phyloP scores from a whole-genome alignment of 1,139 yeast species.

The Blastobotrys malaysiensis region DNA sequence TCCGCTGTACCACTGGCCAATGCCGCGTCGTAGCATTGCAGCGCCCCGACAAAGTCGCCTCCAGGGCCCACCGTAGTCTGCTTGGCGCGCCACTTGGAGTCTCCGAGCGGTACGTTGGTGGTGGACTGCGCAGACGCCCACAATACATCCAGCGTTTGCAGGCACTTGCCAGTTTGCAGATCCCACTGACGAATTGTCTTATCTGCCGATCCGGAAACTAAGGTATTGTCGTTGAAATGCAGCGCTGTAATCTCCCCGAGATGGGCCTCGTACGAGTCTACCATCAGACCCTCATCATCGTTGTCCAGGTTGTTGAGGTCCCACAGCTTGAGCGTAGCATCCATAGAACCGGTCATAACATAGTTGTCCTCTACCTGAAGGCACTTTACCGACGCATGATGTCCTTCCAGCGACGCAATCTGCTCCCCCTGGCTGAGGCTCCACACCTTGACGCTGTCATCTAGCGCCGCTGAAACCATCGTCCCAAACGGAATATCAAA shows the following conservation, averaged over 20 bases:
- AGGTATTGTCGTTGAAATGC: conserved; percentile 44
- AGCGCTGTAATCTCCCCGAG: conserved; percentile 59
- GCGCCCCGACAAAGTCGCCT: conserved; percentile 46
- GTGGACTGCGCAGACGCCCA: conserved; percentile 44
- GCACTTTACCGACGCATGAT: conserved; percentile 49
- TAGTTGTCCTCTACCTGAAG: conserved; percentile 50
- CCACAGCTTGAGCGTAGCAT: conserved; percentile 60
- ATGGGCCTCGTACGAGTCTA: conserved; percentile 55
- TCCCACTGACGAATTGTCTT: conserved; percentile 60
- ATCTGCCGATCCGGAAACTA: conserved; percentile 56
- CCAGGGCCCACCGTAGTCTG: conserved; percentile 12
- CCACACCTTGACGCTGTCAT: conserved; percentile 82
- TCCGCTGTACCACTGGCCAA: conserved; percentile 73
- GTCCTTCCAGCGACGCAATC: conserved; percentile 30
- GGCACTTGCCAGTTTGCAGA: conserved; percentile 48
- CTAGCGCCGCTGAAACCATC: conserved; percentile 71
- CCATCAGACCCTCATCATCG: conserved; percentile 29
- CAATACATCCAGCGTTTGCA: conserved; percentile 56
- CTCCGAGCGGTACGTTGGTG: conserved; percentile 9
- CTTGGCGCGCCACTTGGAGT: conserved; percentile 21
- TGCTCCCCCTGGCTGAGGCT: conserved; percentile 52
- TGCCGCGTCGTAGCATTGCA: conserved; percentile 66
- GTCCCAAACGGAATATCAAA: conserved; percentile 69
- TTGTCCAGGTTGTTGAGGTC: conserved; percentile 35
- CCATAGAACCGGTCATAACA: conserved; percentile 58